Conservation (phyloP, 495 filamentous ascomycete species). For the Penicillium angulare region DNA sequence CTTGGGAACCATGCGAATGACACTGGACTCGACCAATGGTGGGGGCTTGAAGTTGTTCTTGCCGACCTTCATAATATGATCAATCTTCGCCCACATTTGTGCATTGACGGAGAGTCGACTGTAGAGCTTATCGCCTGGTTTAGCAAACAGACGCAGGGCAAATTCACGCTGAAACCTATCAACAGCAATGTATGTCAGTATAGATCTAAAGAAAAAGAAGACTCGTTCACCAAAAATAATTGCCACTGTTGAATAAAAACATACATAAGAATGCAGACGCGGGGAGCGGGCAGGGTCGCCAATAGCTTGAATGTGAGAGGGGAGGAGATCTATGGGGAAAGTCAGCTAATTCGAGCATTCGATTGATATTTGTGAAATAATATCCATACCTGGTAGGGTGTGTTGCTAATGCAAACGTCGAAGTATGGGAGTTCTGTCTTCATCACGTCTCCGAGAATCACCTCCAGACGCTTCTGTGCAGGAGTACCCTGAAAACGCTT, state of each 20-base stretch:
- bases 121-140: conserved; percentile 80
- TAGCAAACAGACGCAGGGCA: conserved; percentile 71
- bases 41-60: conserved; percentile 95
- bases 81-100: conserved; percentile 89
- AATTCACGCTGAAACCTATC: conserved; percentile 66
- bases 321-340: conserved; percentile 66
- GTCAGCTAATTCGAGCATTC: background rate
- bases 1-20: conserved; percentile 76
- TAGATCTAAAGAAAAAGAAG: background rate
- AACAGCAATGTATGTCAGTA: conserved; percentile 7
- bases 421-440: conserved; percentile 85
- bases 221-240: background rate
- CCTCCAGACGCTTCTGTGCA: conserved; percentile 73
- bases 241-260: conserved; percentile 23
- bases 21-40: conserved; percentile 83
- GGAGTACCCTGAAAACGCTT: conserved; percentile 90
- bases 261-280: conserved; percentile 82
- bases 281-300: conserved; percentile 68
- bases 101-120: conserved; percentile 84
- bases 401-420: conserved; percentile 91
- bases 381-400: conserved; percentile 70
- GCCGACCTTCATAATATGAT: conserved; percentile 89
- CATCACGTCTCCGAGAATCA: conserved; percentile 89
- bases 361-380: conserved; percentile 3
- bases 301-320: conserved; percentile 90